Percentiles rank a stretch among this genome's conserved stretches.
These are phyloP conservation scores for Thielaviopsis euricoi DNA, from an alignment of 2,329 filamentous ascomycete genomes.

Conservation along the genomic window DNA sequence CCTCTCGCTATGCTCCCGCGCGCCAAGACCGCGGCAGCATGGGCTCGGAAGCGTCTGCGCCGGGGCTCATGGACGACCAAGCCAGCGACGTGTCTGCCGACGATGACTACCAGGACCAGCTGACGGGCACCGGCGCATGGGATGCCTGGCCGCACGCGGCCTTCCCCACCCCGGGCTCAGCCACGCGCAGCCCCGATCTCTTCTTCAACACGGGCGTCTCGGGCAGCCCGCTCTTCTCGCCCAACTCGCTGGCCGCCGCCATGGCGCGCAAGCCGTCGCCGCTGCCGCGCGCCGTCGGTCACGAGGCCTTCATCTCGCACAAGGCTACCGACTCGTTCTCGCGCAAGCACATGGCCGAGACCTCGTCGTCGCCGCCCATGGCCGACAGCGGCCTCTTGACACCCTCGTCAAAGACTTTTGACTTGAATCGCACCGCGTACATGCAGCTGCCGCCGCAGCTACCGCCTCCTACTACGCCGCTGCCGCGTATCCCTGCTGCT, in stretches of 20 bases:
- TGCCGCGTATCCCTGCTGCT: background rate
- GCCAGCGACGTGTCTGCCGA: conserved; percentile 33
- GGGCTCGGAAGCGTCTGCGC: conserved; percentile 29
- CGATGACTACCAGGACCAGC: conserved; percentile 32
- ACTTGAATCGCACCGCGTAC: conserved; percentile 1
- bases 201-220: conserved; percentile 1
- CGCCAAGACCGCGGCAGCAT: conserved; percentile 25
- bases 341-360: background rate
- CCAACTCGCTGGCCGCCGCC: background rate
- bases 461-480: conserved; percentile 5
- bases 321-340: conserved; percentile 11
- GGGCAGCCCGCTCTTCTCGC: conserved; percentile 2
- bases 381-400: background rate
- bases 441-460: conserved; percentile 1
- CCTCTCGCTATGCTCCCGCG: conserved; percentile 11
- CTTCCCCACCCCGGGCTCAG: conserved; percentile 11
- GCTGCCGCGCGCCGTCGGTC: conserved; percentile 6
- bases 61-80: conserved; percentile 33
- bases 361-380: background rate
- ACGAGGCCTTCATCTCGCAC: conserved; percentile 11
- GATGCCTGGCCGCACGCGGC: conserved; percentile 30
- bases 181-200: conserved; percentile 1
- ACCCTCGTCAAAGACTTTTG: background rate
- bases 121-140: conserved; percentile 30
- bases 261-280: conserved; percentile 2